phyloP scores from a whole-genome alignment of 805 yeast species.

The Candida ovalis region DNA sequence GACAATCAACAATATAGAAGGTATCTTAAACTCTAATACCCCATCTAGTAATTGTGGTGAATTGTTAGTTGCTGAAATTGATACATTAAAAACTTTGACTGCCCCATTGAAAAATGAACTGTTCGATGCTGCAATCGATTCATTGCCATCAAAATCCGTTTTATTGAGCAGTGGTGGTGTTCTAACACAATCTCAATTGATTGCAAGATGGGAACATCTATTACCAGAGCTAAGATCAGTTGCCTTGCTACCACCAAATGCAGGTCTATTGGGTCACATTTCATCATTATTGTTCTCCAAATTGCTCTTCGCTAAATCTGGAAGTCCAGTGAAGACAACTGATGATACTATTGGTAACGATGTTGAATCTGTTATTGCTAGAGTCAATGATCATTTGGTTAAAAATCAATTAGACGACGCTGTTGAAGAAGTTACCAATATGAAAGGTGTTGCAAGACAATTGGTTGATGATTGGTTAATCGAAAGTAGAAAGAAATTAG shows the following conservation, averaged over 20 bases:
- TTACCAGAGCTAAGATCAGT: slow-evolving; percentile 86
- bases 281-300: slow-evolving; percentile 75
- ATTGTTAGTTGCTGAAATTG: slow-evolving; percentile 41
- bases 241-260: slow-evolving; percentile 87
- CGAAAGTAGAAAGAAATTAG: slow-evolving; percentile 86
- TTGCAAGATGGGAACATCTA: slow-evolving; percentile 74
- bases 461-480: slow-evolving; percentile 89
- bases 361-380: slow-evolving; percentile 82
- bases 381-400: slow-evolving; percentile 71
- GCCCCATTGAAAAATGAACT: slow-evolving; percentile 34
- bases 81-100: slow-evolving; percentile 35
- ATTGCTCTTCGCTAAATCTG: slow-evolving; percentile 72
- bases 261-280: slow-evolving; percentile 90
- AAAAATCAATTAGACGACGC: slow-evolving; percentile 82
- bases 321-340: slow-evolving; percentile 49
- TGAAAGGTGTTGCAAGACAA: slow-evolving; percentile 91
- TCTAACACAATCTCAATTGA: slow-evolving; percentile 71
- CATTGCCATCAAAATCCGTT: slow-evolving; percentile 41
- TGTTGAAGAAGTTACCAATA: slow-evolving; percentile 83
- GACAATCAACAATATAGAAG: slow-evolving; percentile 40
- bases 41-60: slow-evolving; percentile 40
- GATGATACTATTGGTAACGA: slow-evolving; percentile 56
- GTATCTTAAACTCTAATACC: slow-evolving; percentile 34
- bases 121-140: slow-evolving; percentile 37
- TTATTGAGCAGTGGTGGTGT: slow-evolving; percentile 49